These are phyloP conservation scores for Gaertneriomyces sp. DNA, from an alignment of 192 early-diverging fungal genomes.

Conservation along the genomic window DNA sequence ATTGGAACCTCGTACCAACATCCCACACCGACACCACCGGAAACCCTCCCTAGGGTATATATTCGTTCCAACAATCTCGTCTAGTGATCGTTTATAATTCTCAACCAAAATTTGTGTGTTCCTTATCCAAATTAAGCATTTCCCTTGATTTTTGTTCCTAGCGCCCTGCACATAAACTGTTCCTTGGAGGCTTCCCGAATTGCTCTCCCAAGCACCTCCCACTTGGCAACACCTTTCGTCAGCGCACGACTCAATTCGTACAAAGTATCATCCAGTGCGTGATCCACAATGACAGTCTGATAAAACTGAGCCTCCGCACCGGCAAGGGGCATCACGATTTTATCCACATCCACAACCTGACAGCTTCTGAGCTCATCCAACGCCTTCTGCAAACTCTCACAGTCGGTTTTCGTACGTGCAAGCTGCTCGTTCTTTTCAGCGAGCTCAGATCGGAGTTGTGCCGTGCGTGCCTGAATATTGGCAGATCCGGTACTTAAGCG, in stretches of 20 bases:
- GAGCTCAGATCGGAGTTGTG: constrained; percentile 49
- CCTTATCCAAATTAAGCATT: too few species aligned
- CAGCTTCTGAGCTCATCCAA: constrained; percentile 68
- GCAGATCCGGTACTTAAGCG: too few species aligned
- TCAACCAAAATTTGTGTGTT: too few species aligned
- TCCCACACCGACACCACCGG: too few species aligned
- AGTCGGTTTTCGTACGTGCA: constrained; percentile 63
- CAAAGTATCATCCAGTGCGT: constrained; percentile 83
- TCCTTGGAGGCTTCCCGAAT: too few species aligned
- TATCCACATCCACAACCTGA: constrained; percentile 27
- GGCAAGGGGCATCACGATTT: background rate
- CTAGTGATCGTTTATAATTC: too few species aligned
- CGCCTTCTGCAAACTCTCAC: constrained; percentile 51
- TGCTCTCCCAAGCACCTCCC: too few species aligned
- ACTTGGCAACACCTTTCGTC: background rate
- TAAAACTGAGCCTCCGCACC: constrained; percentile 59
- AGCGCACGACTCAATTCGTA: constrained; percentile 79
- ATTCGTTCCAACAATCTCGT: too few species aligned
- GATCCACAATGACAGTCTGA: constrained; percentile 83
- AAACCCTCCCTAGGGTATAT: too few species aligned
- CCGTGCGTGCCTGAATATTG: constrained; percentile 5
- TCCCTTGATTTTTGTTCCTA: too few species aligned
- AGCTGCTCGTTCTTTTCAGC: constrained; percentile 49
- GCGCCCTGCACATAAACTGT: too few species aligned
- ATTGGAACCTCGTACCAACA: too few species aligned